A percentile compares a stretch with the other conserved stretches of the same genome.
Conservation (phyloP, 768 basidiomycete species). For the Hirschioporus abietinus region DNA sequence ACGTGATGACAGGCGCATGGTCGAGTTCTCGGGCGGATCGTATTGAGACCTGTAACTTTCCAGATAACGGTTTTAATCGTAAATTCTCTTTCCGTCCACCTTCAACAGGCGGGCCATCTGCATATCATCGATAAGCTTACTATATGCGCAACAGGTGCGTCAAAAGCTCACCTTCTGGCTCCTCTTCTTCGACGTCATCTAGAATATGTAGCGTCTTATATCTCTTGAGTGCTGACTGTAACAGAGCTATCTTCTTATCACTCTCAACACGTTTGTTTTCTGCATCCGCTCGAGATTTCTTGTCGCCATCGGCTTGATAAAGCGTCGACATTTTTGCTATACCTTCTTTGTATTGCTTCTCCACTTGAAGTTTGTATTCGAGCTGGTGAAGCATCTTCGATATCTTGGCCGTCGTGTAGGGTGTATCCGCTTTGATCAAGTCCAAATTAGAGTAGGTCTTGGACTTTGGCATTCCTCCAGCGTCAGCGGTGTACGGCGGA, state of each 20-base stretch:
- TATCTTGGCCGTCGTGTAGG: constrained; percentile 93
- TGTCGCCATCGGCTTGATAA: constrained; percentile 95
- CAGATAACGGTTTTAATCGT: constrained; percentile 90
- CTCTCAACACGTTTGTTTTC: constrained; percentile 92
- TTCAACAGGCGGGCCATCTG: constrained; percentile 53
- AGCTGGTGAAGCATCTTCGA: constrained; percentile 97
- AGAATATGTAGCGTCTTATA: constrained; percentile 95
- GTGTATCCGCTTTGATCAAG: constrained; percentile 96
- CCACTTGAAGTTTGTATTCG: constrained; percentile 98
- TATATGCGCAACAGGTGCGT: background rate
- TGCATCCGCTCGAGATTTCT: constrained; percentile 89
- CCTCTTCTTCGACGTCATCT: constrained; percentile 72
- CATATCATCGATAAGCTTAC: background rate
- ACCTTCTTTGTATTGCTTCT: constrained; percentile 95
- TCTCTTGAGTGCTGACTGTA: constrained; percentile 87
- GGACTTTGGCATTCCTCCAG: constrained; percentile 36
- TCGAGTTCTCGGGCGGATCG: constrained; percentile 92
- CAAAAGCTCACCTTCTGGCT: constrained; percentile 53
- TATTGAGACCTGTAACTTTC: constrained; percentile 83
- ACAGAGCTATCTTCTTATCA: constrained; percentile 92
- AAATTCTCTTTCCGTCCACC: constrained; percentile 90
- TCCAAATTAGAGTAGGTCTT: constrained; percentile 84
- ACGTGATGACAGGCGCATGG: constrained; percentile 72
- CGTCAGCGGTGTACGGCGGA: constrained; percentile 28
- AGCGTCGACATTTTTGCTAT: constrained; percentile 99